Evolutionary conservation across 176 grass and related monocot species (phyloP).

Genomic region (Olyra latifolia): DNA sequence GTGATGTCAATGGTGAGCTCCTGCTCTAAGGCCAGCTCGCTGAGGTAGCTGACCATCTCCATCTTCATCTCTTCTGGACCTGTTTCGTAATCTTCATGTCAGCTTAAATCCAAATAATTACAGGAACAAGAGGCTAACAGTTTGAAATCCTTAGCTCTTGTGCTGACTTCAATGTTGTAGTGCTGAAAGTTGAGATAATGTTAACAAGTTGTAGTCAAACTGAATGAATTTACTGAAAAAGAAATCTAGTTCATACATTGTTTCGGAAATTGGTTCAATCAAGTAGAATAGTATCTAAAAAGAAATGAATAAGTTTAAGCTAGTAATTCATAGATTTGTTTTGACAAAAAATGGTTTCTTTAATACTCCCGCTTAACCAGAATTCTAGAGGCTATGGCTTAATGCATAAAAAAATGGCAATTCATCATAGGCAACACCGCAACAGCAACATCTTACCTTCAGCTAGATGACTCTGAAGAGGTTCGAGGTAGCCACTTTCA

Average conservation of each 20-base stretch:
- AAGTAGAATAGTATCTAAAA: slow-evolving; percentile 13
- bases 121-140: background rate
- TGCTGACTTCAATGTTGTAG: background rate
- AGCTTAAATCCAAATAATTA: slow-evolving; percentile 29
- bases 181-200: background rate
- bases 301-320: background rate
- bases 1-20: slow-evolving; percentile 64
- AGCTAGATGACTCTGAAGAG: slow-evolving; percentile 73
- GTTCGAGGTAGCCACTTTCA: slow-evolving; percentile 82
- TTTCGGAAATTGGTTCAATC: background rate
- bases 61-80: slow-evolving; percentile 73
- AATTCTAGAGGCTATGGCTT: background rate
- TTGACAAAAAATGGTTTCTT: background rate
- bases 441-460: slow-evolving; percentile 52
- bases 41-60: slow-evolving; percentile 82
- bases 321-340: background rate
- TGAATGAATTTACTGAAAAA: slow-evolving; percentile 2
- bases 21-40: slow-evolving; percentile 65
- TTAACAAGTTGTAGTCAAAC: slow-evolving; percentile 1
- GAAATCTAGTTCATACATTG: background rate
- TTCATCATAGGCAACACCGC: background rate
- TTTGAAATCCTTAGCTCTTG: background rate
- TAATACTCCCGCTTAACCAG: slow-evolving; percentile 11
- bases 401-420: background rate
- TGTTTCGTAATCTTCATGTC: slow-evolving; percentile 34